phyloP scores from a whole-genome alignment of 768 basidiomycete genomes.

The Tulasnella sp. region DNA sequence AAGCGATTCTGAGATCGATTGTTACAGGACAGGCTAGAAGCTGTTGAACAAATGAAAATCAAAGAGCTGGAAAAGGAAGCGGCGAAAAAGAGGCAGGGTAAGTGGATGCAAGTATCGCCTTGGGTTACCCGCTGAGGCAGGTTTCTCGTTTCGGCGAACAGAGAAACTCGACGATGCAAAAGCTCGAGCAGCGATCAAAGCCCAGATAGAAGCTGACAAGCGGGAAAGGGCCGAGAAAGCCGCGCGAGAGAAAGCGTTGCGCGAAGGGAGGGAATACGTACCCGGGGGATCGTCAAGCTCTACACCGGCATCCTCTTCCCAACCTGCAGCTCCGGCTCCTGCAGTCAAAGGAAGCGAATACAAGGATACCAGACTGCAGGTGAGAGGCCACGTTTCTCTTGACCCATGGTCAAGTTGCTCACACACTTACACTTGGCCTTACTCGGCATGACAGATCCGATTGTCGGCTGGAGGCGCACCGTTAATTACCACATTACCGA shows the following conservation, averaged over 20 bases:
- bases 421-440: background rate
- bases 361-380: conserved; percentile 73
- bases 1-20: background rate
- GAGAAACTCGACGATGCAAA: conserved; percentile 87
- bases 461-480: conserved; percentile 74
- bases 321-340: conserved; percentile 35
- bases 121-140: background rate
- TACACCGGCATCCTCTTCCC: conserved; percentile 33
- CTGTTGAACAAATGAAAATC: conserved; percentile 66
- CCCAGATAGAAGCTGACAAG: conserved; percentile 93
- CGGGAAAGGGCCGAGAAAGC: conserved; percentile 77
- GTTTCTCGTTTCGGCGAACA: conserved; percentile 29
- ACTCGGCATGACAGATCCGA: conserved; percentile 48
- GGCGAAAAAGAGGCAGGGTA: conserved; percentile 71
- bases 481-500: conserved; percentile 70
- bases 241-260: conserved; percentile 82
- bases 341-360: conserved; percentile 57
- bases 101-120: conserved; percentile 15
- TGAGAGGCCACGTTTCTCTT: conserved; percentile 20
- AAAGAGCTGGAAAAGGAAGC: conserved; percentile 82
- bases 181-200: conserved; percentile 79
- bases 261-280: conserved; percentile 52
- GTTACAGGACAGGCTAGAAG: conserved; percentile 55
- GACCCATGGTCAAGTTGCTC: background rate
- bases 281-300: conserved; percentile 28